A percentile compares a stretch with the other conserved stretches of the same genome.
Evolutionary conservation across 805 yeast species (phyloP).

Genomic region (Vanderwaltozyma tropicalis): DNA sequence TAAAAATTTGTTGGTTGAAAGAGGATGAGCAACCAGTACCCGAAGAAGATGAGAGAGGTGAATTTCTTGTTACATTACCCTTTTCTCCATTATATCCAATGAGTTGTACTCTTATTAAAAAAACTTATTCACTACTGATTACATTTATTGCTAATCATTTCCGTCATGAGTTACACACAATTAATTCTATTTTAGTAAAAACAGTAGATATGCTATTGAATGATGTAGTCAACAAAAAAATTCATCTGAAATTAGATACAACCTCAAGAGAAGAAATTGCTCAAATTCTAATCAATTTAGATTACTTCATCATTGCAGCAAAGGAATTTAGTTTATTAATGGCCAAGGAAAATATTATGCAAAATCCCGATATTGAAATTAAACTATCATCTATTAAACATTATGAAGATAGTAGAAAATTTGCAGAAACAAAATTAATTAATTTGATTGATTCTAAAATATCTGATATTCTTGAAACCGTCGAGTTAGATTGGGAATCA

Average conservation of each 20-base stretch:
- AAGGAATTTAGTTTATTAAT: constrained; percentile 44
- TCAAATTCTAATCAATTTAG: constrained; percentile 80
- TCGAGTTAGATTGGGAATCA: constrained; percentile 78
- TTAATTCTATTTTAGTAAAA: constrained; percentile 48
- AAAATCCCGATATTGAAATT: constrained; percentile 32
- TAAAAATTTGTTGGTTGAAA: constrained; percentile 60
- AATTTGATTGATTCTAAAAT: constrained; percentile 74
- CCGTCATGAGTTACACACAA: constrained; percentile 48
- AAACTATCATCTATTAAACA: constrained; percentile 42
- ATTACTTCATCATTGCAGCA: constrained; percentile 71
- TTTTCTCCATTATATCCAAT: constrained; percentile 84
- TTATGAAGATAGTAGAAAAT: constrained; percentile 49
- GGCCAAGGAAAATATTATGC: constrained; percentile 29
- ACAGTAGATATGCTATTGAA: constrained; percentile 62
- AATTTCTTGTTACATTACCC: constrained; percentile 61
- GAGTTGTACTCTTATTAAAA: constrained; percentile 65
- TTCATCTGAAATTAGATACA: constrained; percentile 50
- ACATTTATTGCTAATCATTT: constrained; percentile 56
- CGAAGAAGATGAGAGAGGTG: constrained; percentile 13
- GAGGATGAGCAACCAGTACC: constrained; percentile 28
- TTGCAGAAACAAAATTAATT: constrained; percentile 73
- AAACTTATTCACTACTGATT: constrained; percentile 53
- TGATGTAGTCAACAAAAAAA: constrained; percentile 53
- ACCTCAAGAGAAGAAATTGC: constrained; percentile 83
- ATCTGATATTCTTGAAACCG: constrained; percentile 68